Conservation (phyloP, 139 green algal species). For the Yamagishiella unicocca region DNA sequence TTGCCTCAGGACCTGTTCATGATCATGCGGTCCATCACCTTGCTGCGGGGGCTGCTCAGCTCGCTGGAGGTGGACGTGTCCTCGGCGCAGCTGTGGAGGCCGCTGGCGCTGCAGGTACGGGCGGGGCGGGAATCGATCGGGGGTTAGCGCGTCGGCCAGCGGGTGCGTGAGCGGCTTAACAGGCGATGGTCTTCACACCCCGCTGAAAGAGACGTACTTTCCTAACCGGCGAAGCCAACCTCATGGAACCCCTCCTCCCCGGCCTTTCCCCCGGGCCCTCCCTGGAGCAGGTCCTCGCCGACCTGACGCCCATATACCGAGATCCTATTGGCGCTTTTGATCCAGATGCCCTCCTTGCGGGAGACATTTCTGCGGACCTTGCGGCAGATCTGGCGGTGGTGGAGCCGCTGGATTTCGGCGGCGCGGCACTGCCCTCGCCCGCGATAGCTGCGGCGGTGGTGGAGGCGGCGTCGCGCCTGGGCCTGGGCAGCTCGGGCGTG, state of each 20-base stretch:
- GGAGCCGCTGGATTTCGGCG: neutral
- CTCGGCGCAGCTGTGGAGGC: constrained; percentile 59
- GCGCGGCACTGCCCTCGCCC: neutral
- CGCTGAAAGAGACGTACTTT: no score
- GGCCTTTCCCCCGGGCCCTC: neutral
- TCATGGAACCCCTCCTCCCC: neutral
- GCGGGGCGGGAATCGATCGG: no score
- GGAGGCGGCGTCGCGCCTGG: neutral
- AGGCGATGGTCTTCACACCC: no score
- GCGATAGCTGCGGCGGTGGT: neutral
- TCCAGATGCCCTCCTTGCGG: neutral
- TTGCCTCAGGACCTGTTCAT: constrained; percentile 73
- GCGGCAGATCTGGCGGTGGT: constrained; percentile 31
- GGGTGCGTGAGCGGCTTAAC: no score
- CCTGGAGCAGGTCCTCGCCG: neutral
- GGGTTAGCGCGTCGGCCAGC: no score
- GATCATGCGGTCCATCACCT: constrained; percentile 70
- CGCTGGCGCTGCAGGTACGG: constrained; percentile 57
- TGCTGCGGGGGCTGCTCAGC: constrained; percentile 65
- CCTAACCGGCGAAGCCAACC: no score
- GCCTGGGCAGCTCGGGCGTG: neutral
- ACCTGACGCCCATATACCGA: constrained; percentile 10
- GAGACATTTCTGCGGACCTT: constrained; percentile 13
- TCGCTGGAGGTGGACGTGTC: constrained; percentile 61
- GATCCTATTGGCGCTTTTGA: neutral